These are phyloP conservation scores for Capsicum chinense DNA, from an alignment of 257 asterid species.

Conservation along the genomic window DNA sequence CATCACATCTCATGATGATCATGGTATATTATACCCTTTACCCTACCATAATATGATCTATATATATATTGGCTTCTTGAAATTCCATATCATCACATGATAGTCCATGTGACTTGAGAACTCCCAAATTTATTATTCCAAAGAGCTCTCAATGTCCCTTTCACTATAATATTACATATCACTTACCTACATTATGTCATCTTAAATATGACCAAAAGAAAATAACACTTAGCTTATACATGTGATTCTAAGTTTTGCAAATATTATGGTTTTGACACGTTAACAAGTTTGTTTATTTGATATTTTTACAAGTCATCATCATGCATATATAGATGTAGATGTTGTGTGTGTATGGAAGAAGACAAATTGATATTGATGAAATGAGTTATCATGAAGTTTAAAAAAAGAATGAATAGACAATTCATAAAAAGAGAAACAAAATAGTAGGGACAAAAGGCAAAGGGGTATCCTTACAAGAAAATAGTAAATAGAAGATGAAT, in stretches of 20 bases:
- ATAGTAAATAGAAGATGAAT: conserved; percentile 41
- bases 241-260: neutral
- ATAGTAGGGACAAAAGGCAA: conserved; percentile 40
- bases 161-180: conserved; percentile 4
- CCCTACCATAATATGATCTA: conserved; percentile 40
- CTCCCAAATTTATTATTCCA: conserved; percentile 25
- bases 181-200: conserved; percentile 3
- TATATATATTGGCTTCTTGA: conserved; percentile 25
- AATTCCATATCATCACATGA: conserved; percentile 33
- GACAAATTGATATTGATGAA: conserved; percentile 22
- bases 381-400: conserved; percentile 15
- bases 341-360: neutral
- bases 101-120: conserved; percentile 37
- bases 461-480: conserved; percentile 26
- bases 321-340: neutral
- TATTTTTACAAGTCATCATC: neutral
- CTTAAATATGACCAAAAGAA: conserved; percentile 10
- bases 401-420: conserved; percentile 33
- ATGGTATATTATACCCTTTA: conserved; percentile 13
- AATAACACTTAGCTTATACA: neutral
- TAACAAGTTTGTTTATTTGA: neutral
- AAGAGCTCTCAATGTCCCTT: conserved; percentile 16
- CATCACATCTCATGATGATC: neutral
- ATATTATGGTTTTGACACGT: neutral
- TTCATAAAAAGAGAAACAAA: conserved; percentile 30